Percentiles rank a stretch among this genome's conserved stretches.
phyloP scores from a whole-genome alignment of 108 stramenopile species.

The Epipyxis sp. region DNA sequence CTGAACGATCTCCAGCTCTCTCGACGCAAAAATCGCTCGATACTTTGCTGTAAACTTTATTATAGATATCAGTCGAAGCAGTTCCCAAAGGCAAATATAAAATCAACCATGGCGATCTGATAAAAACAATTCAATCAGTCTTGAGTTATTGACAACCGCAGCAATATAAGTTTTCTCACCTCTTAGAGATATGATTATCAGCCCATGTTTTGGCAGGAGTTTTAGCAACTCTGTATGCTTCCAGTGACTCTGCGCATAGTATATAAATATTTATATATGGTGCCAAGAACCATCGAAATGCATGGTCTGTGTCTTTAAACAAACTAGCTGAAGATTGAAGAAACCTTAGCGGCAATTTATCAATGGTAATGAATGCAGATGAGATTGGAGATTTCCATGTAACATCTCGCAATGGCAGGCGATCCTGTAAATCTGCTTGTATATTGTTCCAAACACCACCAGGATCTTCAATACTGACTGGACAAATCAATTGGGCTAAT shows the following conservation, averaged over 20 bases:
- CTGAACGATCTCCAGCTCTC: constrained; percentile 12
- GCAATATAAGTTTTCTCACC: not conserved
- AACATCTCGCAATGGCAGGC: constrained; percentile 10
- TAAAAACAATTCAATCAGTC: not conserved
- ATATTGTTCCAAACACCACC: not conserved
- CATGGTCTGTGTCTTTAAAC: constrained; percentile 31
- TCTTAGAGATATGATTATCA: not conserved
- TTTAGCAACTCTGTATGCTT: constrained; percentile 8
- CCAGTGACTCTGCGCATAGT: not conserved
- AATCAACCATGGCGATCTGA: not conserved
- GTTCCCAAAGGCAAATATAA: constrained; percentile 25
- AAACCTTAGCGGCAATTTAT: constrained; percentile 28
- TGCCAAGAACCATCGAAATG: constrained; percentile 28
- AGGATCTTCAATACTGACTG: constrained; percentile 27
- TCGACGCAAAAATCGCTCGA: constrained; percentile 12
- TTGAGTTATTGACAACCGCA: not conserved
- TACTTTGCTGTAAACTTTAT: not conserved
- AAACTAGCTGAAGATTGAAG: not conserved
- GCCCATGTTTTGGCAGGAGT: not conserved
- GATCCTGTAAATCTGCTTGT: not conserved
- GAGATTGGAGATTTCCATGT: constrained; percentile 31
- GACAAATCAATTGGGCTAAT: constrained; percentile 31
- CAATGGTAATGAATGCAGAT: constrained; percentile 12
- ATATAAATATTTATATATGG: constrained; percentile 13
- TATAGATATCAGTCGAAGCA: not conserved